Evolutionary conservation across 2,329 filamentous ascomycete species (phyloP).

Genomic region (Fusarium napiforme): DNA sequence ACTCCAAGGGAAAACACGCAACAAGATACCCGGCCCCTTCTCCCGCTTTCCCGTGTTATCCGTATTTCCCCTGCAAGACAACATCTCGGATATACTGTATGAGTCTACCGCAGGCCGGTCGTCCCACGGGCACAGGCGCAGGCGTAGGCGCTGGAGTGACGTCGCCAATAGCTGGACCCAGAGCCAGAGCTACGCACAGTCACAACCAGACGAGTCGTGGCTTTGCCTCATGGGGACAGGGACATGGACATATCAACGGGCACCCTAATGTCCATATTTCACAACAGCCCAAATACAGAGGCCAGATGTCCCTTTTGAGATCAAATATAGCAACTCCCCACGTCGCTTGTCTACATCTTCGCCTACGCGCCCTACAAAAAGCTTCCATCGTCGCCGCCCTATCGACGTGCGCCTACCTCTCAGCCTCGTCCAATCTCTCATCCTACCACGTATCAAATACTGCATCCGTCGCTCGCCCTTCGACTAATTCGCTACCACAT

Average conservation of each 20-base stretch:
- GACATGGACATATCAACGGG: slow-evolving; percentile 18
- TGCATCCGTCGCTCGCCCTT: slow-evolving; percentile 18
- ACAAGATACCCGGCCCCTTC: not conserved
- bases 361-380: slow-evolving; percentile 38
- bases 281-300: slow-evolving; percentile 31
- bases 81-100: slow-evolving; percentile 43
- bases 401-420: slow-evolving; percentile 42
- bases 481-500: slow-evolving; percentile 38
- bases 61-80: slow-evolving; percentile 24
- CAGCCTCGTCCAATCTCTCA: slow-evolving; percentile 36
- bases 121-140: slow-evolving; percentile 44
- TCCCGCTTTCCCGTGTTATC: slow-evolving; percentile 35
- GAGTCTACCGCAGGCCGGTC: slow-evolving; percentile 48
- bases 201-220: slow-evolving; percentile 24
- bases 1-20: slow-evolving; percentile 8
- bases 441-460: slow-evolving; percentile 35
- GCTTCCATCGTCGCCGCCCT: slow-evolving; percentile 41
- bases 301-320: slow-evolving; percentile 40
- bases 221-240: slow-evolving; percentile 37
- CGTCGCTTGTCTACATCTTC: slow-evolving; percentile 34
- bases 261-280: slow-evolving; percentile 37
- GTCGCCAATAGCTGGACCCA: slow-evolving; percentile 36
- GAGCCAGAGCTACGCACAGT: slow-evolving; percentile 19
- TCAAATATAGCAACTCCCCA: slow-evolving; percentile 35
- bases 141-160: slow-evolving; percentile 38